Conservation (phyloP, 2,329 filamentous ascomycete species). For the Nemania sp. region DNA sequence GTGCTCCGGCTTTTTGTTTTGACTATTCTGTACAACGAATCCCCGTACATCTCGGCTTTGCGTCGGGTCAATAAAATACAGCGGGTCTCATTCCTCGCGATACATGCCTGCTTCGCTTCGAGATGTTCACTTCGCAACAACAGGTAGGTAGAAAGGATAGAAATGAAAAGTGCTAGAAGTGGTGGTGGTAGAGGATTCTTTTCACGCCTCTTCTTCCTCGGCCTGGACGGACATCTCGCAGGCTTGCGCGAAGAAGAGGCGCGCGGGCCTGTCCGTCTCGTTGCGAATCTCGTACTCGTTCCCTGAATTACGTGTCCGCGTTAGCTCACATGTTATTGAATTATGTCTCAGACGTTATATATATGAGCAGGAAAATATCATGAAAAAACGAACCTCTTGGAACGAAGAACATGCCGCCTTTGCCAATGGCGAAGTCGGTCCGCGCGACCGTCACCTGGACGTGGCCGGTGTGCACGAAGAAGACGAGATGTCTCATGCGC, state of each 20-base stretch:
- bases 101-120: no score
- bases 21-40: no score
- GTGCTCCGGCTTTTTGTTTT: no score
- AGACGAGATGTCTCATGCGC: slow-evolving; percentile 95
- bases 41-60: no score
- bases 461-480: slow-evolving; percentile 84
- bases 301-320: slow-evolving; percentile 57
- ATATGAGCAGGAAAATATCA: neutral
- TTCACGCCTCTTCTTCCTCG: neutral
- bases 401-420: slow-evolving; percentile 91
- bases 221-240: slow-evolving; percentile 56
- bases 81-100: no score
- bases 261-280: slow-evolving; percentile 70
- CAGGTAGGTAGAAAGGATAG: no score
- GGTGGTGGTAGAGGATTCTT: neutral
- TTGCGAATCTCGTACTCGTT: slow-evolving; percentile 94
- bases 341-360: slow-evolving; percentile 6
- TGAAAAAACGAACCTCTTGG: slow-evolving; percentile 81
- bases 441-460: slow-evolving; percentile 80
- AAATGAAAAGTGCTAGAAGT: neutral
- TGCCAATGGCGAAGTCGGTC: slow-evolving; percentile 78
- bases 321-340: slow-evolving; percentile 11
- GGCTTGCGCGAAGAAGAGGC: slow-evolving; percentile 91
- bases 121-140: no score
- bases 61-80: no score